These are phyloP conservation scores for Vigna angularis DNA, from an alignment of 306 rosid species.

Conservation along the genomic window DNA sequence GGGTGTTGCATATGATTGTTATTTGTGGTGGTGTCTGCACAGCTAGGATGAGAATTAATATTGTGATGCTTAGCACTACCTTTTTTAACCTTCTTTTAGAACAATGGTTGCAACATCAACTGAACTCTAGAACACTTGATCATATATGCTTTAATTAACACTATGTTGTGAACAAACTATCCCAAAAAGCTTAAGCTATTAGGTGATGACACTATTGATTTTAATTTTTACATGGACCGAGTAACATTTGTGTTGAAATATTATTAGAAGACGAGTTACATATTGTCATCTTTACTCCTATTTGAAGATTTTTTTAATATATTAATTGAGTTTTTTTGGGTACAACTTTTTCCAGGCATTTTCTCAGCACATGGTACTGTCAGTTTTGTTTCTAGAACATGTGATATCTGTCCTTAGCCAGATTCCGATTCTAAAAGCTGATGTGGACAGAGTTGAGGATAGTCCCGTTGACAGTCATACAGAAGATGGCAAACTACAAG, in stretches of 20 bases:
- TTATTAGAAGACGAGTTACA: constrained; percentile 1
- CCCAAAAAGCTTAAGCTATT: neutral
- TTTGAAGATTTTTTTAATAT: constrained; percentile 18
- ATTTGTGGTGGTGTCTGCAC: no score
- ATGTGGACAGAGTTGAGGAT: constrained; percentile 63
- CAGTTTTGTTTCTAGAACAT: constrained; percentile 86
- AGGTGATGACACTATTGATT: neutral
- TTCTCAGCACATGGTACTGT: constrained; percentile 87
- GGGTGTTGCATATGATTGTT: no score
- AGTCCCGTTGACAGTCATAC: constrained; percentile 64
- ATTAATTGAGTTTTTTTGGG: constrained; percentile 22
- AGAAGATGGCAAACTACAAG: constrained; percentile 78
- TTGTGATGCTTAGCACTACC: no score
- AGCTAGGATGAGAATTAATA: no score
- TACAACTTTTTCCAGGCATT: constrained; percentile 68
- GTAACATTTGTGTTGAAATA: neutral
- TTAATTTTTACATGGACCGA: neutral
- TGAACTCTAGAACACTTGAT: neutral
- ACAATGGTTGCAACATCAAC: neutral
- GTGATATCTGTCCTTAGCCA: constrained; percentile 76
- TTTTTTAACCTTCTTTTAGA: neutral
- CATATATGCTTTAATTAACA: neutral
- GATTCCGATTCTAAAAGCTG: constrained; percentile 66
- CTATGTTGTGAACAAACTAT: neutral
- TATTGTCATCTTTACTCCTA: constrained; percentile 3